phyloP scores from a whole-genome alignment of 768 basidiomycete species.

The Boletus tomentosulus region DNA sequence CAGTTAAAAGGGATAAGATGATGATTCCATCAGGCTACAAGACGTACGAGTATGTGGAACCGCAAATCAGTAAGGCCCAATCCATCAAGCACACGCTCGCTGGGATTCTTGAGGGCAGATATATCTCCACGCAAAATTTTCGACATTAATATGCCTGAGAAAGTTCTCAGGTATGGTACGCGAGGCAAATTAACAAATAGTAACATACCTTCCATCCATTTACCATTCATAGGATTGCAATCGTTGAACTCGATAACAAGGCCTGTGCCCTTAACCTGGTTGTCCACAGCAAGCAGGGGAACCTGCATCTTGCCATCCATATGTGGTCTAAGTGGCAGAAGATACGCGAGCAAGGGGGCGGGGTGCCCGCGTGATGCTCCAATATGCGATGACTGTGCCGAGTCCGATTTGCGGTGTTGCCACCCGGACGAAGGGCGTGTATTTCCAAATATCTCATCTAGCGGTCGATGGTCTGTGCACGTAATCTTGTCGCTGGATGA shows the following conservation, averaged over 20 bases:
- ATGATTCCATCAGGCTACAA: background rate
- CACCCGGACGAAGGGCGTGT: background rate
- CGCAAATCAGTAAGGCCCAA: constrained; percentile 12
- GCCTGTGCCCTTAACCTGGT: constrained; percentile 14
- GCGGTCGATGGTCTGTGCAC: constrained; percentile 24
- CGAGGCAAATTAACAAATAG: background rate
- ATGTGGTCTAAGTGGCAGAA: constrained; percentile 18
- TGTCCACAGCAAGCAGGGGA: constrained; percentile 23
- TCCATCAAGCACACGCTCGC: constrained; percentile 21
- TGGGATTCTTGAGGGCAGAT: constrained; percentile 16
- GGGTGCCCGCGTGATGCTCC: constrained; percentile 1
- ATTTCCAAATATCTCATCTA: constrained; percentile 25
- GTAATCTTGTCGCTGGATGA: constrained; percentile 28
- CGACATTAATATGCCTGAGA: constrained; percentile 23
- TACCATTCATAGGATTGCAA: constrained; percentile 23
- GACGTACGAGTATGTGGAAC: constrained; percentile 23
- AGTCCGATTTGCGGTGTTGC: constrained; percentile 1
- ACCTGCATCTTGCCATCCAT: constrained; percentile 18
- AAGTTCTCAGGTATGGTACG: background rate
- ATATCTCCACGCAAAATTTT: constrained; percentile 21
- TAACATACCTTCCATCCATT: constrained; percentile 17
- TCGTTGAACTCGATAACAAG: constrained; percentile 19
- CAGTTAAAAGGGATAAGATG: background rate
- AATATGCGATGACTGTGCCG: background rate
- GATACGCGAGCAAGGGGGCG: constrained; percentile 13